phyloP scores from a whole-genome alignment of 1,139 yeast species.

The Arxiozyma heterogenica region DNA sequence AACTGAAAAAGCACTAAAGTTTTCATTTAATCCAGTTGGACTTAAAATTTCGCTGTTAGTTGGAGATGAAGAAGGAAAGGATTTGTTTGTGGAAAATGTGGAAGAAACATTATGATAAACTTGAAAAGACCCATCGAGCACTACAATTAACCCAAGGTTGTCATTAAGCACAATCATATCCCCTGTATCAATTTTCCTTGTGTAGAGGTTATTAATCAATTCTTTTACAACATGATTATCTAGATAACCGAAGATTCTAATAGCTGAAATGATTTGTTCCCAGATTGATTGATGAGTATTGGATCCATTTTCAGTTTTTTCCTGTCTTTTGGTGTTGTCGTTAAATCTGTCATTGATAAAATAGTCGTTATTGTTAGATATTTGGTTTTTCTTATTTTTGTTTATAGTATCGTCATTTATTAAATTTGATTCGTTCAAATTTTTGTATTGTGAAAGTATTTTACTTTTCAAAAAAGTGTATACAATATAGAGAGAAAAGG shows the following conservation, averaged over 20 bases:
- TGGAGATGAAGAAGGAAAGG: neutral
- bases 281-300: neutral
- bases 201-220: slow-evolving; percentile 82
- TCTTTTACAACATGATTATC: slow-evolving; percentile 90
- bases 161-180: slow-evolving; percentile 60
- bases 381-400: neutral
- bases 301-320: neutral
- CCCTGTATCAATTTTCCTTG: slow-evolving; percentile 70
- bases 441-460: slow-evolving; percentile 14
- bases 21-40: neutral
- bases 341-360: neutral
- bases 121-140: slow-evolving; percentile 86
- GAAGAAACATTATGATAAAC: slow-evolving; percentile 51
- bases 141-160: slow-evolving; percentile 80
- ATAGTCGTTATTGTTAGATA: neutral
- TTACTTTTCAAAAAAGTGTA: slow-evolving; percentile 9
- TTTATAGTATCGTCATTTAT: neutral
- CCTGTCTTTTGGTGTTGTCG: neutral
- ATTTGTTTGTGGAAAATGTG: neutral
- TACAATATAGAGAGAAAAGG: slow-evolving; percentile 6
- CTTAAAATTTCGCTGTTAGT: slow-evolving; percentile 12
- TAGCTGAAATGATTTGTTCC: slow-evolving; percentile 84
- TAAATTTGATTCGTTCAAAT: slow-evolving; percentile 7
- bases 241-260: slow-evolving; percentile 86
- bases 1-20: neutral